Conservation (phyloP, 1,139 yeast species). For the Debaryomycetaceae sp. region DNA sequence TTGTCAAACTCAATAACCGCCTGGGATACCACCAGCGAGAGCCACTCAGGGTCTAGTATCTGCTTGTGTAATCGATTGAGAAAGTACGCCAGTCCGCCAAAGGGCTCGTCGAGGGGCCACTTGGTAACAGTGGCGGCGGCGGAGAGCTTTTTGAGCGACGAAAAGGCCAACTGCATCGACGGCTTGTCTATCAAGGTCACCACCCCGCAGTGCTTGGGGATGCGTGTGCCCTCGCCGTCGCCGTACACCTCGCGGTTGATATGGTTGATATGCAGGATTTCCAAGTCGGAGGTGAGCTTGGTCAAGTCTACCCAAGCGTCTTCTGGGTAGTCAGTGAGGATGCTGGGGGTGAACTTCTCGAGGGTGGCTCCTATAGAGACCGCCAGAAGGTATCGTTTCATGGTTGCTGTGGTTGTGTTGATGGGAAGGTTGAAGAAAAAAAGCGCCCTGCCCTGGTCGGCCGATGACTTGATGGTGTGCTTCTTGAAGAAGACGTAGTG, state of each 20-base stretch:
- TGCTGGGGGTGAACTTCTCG: constrained; percentile 41
- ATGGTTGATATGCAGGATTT: not conserved
- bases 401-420: constrained; percentile 44
- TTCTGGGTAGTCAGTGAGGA: constrained; percentile 37
- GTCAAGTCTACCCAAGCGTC: constrained; percentile 58
- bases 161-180: constrained; percentile 63
- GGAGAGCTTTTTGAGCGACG: constrained; percentile 50
- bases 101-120: constrained; percentile 27
- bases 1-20: constrained; percentile 65
- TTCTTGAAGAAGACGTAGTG: constrained; percentile 62
- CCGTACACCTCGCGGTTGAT: constrained; percentile 17
- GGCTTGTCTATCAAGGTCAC: constrained; percentile 73
- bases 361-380: constrained; percentile 61
- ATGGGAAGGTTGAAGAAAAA: constrained; percentile 79
- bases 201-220: constrained; percentile 72
- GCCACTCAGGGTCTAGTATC: constrained; percentile 41
- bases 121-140: constrained; percentile 17
- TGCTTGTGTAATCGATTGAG: constrained; percentile 23
- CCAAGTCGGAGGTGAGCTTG: constrained; percentile 55
- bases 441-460: constrained; percentile 37
- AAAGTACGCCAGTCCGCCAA: constrained; percentile 27
- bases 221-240: constrained; percentile 26
- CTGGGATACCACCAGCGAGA: constrained; percentile 50
- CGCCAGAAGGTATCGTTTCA: constrained; percentile 56
- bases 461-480: constrained; percentile 47